Evolutionary conservation across 1,139 yeast genomes (phyloP), one percentile per base, ranked within the genome.

Genomic region (Suhomyces kunorum): DNA sequence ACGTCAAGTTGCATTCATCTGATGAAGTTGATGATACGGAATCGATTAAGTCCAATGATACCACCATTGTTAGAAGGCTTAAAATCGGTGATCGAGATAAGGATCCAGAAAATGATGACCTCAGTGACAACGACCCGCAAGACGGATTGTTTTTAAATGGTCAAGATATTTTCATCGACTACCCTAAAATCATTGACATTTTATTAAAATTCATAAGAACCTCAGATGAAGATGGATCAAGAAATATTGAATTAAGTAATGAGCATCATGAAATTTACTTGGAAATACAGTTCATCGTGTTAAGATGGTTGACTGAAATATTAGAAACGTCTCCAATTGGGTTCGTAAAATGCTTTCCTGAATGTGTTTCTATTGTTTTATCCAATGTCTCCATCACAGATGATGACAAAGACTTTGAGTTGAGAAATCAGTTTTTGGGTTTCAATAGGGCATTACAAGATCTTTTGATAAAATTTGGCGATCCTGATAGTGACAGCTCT

Each of bases 161-260:
- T 0, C 96, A 89, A 57, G 95, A 92, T 56, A 83, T 89, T 15
- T 80, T 78, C 46, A 75, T 92, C 36, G 94, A 90, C 61, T 88
- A 82, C 54, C 80, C 89, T 4, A 85, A 80, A 51, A 83, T 92
- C 34, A 83, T 89, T 36, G 87, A 82, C 42, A 89, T 90, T 32
- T 64, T 92, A 32, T 78, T 92, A 23, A 80, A 89, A 2, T 88
- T 88, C 49, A 68, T 94, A 38, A 86, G 87, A 46, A 78, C 84
- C 0, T 40, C 50, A 1, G 58, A 54, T 18, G 56, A 48, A 8
- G 53, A 47, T 22, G 45, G 45, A 15, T 39, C 43, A 16, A 61
- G 59, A 32, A 45, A 41, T 22, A 58, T 55, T 28, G 74, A 68
- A 36, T 55, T 66, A 19, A 48, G 62, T 2, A 59, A 55, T 18